Evolutionary conservation across 371 early-diverging fungal species (phyloP).

Genomic region (Dichotomocladium elegans): DNA sequence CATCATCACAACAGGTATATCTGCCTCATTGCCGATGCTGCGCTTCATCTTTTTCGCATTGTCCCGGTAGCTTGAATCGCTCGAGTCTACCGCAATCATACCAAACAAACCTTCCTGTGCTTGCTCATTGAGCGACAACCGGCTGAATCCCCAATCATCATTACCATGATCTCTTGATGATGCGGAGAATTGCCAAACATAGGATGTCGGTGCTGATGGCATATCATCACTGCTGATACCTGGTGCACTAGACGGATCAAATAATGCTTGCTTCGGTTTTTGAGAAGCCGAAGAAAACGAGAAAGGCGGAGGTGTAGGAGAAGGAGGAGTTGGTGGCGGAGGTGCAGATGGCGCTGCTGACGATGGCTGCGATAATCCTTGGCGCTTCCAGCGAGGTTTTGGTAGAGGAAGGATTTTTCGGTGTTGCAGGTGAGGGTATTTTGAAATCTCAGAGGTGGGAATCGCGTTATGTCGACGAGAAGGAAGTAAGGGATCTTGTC

Average conservation of each 20-base stretch:
- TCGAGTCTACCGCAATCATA: neutral
- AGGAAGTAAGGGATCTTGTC: neutral
- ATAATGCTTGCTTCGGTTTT: too few relatives aligned
- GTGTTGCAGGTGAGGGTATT: constrained; percentile 5
- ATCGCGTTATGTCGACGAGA: neutral
- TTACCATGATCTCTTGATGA: neutral
- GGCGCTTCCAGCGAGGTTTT: constrained; percentile 14
- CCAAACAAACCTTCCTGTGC: constrained; percentile 1
- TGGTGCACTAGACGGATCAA: too few relatives aligned
- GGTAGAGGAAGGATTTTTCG: constrained; percentile 17
- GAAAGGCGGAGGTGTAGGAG: too few relatives aligned
- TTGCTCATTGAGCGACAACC: neutral
- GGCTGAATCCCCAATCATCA: neutral
- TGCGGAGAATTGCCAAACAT: constrained; percentile 11
- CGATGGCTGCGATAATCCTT: neutral
- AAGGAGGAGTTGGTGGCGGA: too few relatives aligned
- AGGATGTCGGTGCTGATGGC: constrained; percentile 1
- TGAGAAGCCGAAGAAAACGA: too few relatives aligned
- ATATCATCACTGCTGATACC: neutral
- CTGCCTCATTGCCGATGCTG: neutral
- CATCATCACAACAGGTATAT: too few relatives aligned
- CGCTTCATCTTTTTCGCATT: constrained; percentile 20
- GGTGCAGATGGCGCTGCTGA: too few relatives aligned
- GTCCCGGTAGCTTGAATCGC: constrained; percentile 12
- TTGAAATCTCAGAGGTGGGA: neutral